Conservation (phyloP, 164 flowering plant species). For the Litsea cubeba region DNA sequence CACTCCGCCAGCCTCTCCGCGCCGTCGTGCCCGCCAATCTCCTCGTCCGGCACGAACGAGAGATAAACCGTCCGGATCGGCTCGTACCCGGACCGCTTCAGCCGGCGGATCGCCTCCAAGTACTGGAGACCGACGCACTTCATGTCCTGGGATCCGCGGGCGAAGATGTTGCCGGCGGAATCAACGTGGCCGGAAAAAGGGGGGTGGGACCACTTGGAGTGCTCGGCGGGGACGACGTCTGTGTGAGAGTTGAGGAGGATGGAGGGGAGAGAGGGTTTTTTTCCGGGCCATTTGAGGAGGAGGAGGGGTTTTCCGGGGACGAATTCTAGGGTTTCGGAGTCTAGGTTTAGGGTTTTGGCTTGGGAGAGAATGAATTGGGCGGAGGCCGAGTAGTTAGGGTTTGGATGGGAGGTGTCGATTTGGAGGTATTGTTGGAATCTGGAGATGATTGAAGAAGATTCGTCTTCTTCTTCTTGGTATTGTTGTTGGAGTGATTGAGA, state of each 20-base stretch:
- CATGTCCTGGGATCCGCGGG: constrained; percentile 98
- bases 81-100: constrained; percentile 52
- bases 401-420: constrained; percentile 84
- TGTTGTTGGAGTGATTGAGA: too few relatives aligned
- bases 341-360: constrained; percentile 58
- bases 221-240: constrained; percentile 84
- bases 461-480: neutral
- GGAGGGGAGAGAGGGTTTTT: constrained; percentile 50
- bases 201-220: constrained; percentile 63
- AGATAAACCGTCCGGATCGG: constrained; percentile 67
- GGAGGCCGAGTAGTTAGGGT: constrained; percentile 60
- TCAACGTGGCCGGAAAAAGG: constrained; percentile 74
- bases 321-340: constrained; percentile 55
- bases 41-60: constrained; percentile 90
- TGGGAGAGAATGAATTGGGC: constrained; percentile 61
- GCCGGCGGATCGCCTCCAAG: constrained; percentile 74
- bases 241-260: constrained; percentile 89
- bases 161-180: constrained; percentile 50
- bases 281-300: constrained; percentile 82
- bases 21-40: constrained; percentile 90
- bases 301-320: constrained; percentile 66
- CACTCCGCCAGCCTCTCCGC: constrained; percentile 64
- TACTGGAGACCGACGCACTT: constrained; percentile 96
- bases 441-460: constrained; percentile 24
- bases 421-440: constrained; percentile 82